Evolutionary conservation across 768 basidiomycete genomes (phyloP), one percentile per base, ranked within the genome.

Genomic region (Calvatia gigantea): DNA sequence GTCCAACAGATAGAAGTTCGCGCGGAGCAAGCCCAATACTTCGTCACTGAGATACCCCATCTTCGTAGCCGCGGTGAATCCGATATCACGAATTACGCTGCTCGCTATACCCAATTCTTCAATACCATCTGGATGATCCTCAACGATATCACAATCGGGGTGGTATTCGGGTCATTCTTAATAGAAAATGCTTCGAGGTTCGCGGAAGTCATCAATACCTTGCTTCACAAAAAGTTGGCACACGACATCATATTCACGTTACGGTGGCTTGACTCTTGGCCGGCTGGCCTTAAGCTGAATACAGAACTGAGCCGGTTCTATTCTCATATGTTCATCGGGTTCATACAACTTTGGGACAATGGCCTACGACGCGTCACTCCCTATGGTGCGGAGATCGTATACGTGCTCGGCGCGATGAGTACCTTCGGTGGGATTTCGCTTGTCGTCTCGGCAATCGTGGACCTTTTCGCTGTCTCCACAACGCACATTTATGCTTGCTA

Each of bases 281-380:
- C 96, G 0, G 94, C 87, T 1, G 96, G 97, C 1, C 73, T 99
- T 37, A 99, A 99, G 70, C 84, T 99, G 50, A 98, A 98, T 64
- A 91, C 92, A 0, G 91, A 98, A 62, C 79, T 99, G n/a, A 91
- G 92, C 61, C 75, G 77, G 23, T 89, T 97, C 66, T 89, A 92
- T 63, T 83, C 86, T n/a, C 78, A 84, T 56, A 77, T 81, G 0
- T 86, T 97, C 47, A 74, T 86, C 2, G 78, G 78, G 23, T 59
- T 91, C 12, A 80, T 91, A 14, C 75, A 75, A 1, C 62, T 80
- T 2, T 98, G 93, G 92, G 83, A 79, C 4, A 71, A 11, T 15
- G 54, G 37, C 19, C 38, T 55, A 21, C 25, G 42, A 35, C 38
- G 42, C 44, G 52, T 57, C 21, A 17, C 35, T 37, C 47, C 43